Percentiles rank a stretch among this genome's conserved stretches.
Evolutionary conservation across 2,329 filamentous ascomycete genomes (phyloP).

Genomic region (Drechslerella dactyloides): DNA sequence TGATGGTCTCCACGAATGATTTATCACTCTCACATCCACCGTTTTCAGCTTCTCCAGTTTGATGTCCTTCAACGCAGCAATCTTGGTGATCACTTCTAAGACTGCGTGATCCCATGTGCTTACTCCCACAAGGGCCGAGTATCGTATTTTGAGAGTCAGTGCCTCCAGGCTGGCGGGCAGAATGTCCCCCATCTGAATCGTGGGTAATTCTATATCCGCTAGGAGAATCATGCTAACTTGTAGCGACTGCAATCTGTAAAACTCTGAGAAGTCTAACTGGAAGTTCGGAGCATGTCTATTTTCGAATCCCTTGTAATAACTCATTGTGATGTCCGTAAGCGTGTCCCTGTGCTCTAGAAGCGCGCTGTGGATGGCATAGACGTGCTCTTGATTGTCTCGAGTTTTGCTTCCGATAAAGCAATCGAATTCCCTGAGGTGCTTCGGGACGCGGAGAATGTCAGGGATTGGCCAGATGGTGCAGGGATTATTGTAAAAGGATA

Average conservation of each 20-base stretch:
- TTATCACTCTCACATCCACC: slow-evolving; percentile 29
- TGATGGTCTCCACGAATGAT: slow-evolving; percentile 4
- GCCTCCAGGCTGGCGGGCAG: slow-evolving; percentile 13
- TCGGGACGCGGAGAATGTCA: slow-evolving; percentile 22
- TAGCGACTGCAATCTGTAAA: slow-evolving; percentile 10
- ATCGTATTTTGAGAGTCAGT: slow-evolving; percentile 17
- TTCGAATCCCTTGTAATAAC: slow-evolving; percentile 25
- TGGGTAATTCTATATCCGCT: slow-evolving; percentile 18
- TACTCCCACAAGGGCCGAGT: not conserved
- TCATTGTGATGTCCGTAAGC: slow-evolving; percentile 18
- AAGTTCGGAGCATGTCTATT: slow-evolving; percentile 17
- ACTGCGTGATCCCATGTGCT: slow-evolving; percentile 22
- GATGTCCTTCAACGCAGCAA: not conserved
- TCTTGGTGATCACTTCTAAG: slow-evolving; percentile 4
- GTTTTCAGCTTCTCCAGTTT: slow-evolving; percentile 11
- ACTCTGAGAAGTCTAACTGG: slow-evolving; percentile 30
- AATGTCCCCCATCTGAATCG: slow-evolving; percentile 14
- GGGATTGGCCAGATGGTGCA: slow-evolving; percentile 13
- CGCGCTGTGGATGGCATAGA: slow-evolving; percentile 4
- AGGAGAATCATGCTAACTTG: slow-evolving; percentile 22
- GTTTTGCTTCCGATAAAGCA: slow-evolving; percentile 26
- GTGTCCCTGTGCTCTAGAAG: slow-evolving; percentile 23
- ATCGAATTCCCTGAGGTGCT: slow-evolving; percentile 12
- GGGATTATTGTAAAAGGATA: slow-evolving; percentile 25
- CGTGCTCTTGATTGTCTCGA: slow-evolving; percentile 3